These are phyloP conservation scores for Prunus fruticosa DNA, from an alignment of 306 rosid genomes.

Conservation along the genomic window DNA sequence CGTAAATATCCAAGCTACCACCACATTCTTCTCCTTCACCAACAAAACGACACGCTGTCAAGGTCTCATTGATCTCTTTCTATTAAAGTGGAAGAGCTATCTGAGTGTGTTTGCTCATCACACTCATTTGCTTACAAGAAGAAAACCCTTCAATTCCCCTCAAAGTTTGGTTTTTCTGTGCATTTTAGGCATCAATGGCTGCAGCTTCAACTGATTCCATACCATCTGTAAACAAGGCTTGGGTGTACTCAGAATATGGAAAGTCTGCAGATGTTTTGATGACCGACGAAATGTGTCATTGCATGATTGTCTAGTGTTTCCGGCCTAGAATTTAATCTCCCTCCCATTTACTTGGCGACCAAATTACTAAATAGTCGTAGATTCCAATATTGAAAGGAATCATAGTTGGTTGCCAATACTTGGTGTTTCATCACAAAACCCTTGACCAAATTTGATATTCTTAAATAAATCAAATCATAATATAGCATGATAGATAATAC, in stretches of 20 bases:
- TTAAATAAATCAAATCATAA: too few species aligned
- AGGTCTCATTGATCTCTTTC: background rate
- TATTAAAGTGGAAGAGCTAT: too few species aligned
- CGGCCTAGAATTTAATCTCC: too few species aligned
- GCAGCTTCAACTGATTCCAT: slow-evolving; percentile 15
- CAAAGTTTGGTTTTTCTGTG: background rate
- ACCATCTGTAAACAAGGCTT: slow-evolving; percentile 47
- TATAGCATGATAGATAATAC: too few species aligned
- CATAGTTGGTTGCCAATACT: too few species aligned
- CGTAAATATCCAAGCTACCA: background rate
- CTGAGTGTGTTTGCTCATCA: background rate
- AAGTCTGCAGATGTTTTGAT: slow-evolving; percentile 44
- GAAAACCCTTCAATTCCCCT: background rate
- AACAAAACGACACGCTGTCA: background rate
- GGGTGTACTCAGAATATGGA: slow-evolving; percentile 57
- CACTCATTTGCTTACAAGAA: background rate
- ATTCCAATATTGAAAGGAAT: too few species aligned
- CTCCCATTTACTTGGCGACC: too few species aligned
- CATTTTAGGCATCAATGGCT: slow-evolving; percentile 29
- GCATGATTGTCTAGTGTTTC: too few species aligned
- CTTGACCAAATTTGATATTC: too few species aligned
- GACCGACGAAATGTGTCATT: too few species aligned
- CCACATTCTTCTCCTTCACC: background rate
- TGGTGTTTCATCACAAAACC: too few species aligned
- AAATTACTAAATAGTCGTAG: too few species aligned